Conservation (phyloP, 169 alveolate species). For the Besnoitia besnoiti region DNA sequence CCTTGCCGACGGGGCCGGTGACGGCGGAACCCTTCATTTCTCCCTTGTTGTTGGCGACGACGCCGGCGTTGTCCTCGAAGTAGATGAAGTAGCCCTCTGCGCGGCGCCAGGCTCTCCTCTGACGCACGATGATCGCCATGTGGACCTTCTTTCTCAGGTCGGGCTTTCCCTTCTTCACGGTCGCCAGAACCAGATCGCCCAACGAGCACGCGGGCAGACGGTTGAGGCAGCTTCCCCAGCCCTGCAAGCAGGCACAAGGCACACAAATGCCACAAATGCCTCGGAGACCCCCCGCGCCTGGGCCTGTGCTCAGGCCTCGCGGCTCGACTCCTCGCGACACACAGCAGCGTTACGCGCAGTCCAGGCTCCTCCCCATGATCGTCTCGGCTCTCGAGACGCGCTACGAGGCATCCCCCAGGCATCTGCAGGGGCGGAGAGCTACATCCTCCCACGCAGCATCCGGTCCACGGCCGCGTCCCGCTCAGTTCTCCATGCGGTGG, state of each 20-base stretch:
- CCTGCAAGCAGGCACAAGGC: slow-evolving; percentile 19
- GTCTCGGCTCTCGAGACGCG: too few relatives aligned
- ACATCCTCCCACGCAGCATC: too few relatives aligned
- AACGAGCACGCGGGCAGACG: slow-evolving; percentile 98
- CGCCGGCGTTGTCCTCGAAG: slow-evolving; percentile 99
- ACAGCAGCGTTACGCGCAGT: too few relatives aligned
- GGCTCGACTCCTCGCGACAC: too few relatives aligned
- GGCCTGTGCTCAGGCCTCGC: too few relatives aligned
- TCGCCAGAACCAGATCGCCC: slow-evolving; percentile 98
- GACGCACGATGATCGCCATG: slow-evolving; percentile 98
- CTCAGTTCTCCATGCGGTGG: too few relatives aligned
- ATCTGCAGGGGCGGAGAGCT: too few relatives aligned
- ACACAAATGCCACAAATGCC: neutral
- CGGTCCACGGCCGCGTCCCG: too few relatives aligned
- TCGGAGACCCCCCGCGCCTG: too few relatives aligned
- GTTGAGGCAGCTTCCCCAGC: slow-evolving; percentile 96
- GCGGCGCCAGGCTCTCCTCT: slow-evolving; percentile 98
- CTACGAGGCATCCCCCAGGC: too few relatives aligned
- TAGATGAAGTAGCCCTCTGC: slow-evolving; percentile 97
- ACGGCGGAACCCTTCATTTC: slow-evolving; percentile 99
- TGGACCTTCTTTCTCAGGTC: slow-evolving; percentile 97
- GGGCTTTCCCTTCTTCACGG: slow-evolving; percentile 99
- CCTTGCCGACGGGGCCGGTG: slow-evolving; percentile 99
- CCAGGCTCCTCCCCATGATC: too few relatives aligned
- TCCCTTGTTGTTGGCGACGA: slow-evolving; percentile 98